phyloP scores from a whole-genome alignment of 1,284 basidiomycete species.

The Grifola frondosa region DNA sequence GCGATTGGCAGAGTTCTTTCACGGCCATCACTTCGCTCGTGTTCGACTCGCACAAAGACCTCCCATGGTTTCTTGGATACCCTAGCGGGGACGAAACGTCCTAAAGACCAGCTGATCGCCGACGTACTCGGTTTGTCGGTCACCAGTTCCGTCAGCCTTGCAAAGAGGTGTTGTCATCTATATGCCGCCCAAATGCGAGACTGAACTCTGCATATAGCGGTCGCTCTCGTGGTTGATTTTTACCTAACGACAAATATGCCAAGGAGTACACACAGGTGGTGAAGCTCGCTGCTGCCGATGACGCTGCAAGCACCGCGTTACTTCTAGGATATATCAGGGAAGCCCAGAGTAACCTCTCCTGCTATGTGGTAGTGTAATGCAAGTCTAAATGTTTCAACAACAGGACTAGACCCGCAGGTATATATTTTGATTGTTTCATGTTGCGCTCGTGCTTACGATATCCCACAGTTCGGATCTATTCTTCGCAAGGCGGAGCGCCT shows the following conservation, averaged over 20 bases:
- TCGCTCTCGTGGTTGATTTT: slow-evolving; percentile 63
- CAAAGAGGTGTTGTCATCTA: slow-evolving; percentile 43
- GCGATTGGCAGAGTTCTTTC: slow-evolving; percentile 4
- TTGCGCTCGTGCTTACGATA: slow-evolving; percentile 12
- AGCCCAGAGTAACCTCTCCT: slow-evolving; percentile 44
- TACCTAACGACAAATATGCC: slow-evolving; percentile 48
- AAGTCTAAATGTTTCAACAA: neutral
- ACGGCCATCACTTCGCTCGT: slow-evolving; percentile 17
- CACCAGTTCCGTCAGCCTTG: slow-evolving; percentile 45
- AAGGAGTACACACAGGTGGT: slow-evolving; percentile 46
- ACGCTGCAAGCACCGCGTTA: slow-evolving; percentile 35
- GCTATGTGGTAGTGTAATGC: neutral
- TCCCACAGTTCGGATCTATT: slow-evolving; percentile 39
- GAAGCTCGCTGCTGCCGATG: slow-evolving; percentile 35
- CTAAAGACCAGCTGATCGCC: slow-evolving; percentile 43
- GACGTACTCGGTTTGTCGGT: slow-evolving; percentile 49
- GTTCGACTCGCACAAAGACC: slow-evolving; percentile 34
- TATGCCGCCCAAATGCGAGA: slow-evolving; percentile 52
- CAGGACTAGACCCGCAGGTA: slow-evolving; percentile 15
- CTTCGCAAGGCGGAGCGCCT: slow-evolving; percentile 45
- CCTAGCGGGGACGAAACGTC: slow-evolving; percentile 41
- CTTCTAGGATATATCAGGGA: slow-evolving; percentile 54
- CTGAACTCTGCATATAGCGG: slow-evolving; percentile 24
- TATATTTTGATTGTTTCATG: neutral
- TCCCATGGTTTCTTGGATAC: slow-evolving; percentile 44